phyloP scores from a whole-genome alignment of 176 grass and related monocot genomes.

The Hyparrhenia diplandra region DNA sequence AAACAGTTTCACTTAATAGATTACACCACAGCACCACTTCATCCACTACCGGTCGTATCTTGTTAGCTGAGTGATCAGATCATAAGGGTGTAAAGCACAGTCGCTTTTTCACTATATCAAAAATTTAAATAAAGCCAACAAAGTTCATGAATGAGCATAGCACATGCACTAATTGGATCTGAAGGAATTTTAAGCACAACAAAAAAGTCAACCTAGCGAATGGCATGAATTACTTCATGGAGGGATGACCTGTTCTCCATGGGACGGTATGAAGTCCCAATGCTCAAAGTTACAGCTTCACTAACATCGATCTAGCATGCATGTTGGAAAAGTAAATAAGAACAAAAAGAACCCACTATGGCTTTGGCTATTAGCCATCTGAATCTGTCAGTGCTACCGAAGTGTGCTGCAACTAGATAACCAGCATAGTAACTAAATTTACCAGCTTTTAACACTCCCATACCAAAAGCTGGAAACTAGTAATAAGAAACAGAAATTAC shows the following conservation, averaged over 20 bases:
- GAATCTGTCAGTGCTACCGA: not conserved
- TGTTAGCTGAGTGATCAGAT: not conserved
- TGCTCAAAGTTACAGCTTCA: not conserved
- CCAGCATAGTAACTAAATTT: slow-evolving; percentile 1
- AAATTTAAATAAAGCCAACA: not conserved
- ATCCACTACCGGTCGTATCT: not conserved
- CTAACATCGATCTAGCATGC: not conserved
- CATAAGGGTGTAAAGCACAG: slow-evolving; percentile 6
- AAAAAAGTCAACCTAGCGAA: not conserved
- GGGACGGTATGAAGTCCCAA: not conserved
- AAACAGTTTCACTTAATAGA: not conserved
- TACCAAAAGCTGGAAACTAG: not conserved
- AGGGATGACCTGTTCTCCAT: not conserved
- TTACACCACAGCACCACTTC: slow-evolving; percentile 25
- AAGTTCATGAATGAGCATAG: not conserved
- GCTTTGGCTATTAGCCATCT: not conserved
- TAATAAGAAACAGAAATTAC: slow-evolving; percentile 9
- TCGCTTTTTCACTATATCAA: not conserved
- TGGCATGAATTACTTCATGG: not conserved
- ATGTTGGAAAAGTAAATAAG: not conserved
- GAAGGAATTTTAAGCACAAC: not conserved
- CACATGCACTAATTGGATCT: not conserved
- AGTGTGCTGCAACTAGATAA: slow-evolving; percentile 28
- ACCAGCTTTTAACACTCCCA: not conserved
- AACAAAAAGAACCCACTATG: not conserved